Conservation (phyloP, 139 green algal genomes). For the Bryopsis sp. region DNA sequence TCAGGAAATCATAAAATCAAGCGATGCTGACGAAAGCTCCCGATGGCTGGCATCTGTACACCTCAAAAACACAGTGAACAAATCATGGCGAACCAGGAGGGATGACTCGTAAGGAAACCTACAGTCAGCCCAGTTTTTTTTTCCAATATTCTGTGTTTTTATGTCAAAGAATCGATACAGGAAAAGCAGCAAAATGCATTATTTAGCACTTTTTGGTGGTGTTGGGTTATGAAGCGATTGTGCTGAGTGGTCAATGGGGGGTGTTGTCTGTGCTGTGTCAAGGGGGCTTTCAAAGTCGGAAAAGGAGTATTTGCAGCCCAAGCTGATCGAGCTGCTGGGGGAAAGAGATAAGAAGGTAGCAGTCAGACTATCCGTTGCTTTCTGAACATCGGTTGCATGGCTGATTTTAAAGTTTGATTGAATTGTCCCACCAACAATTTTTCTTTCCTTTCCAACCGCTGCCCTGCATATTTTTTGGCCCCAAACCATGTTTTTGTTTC, state of each 20-base stretch:
- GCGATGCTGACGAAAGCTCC: constrained; percentile 53
- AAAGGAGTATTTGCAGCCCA: too few species aligned
- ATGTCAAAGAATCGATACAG: neutral
- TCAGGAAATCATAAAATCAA: constrained; percentile 68
- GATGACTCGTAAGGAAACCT: neutral
- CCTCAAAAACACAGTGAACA: constrained; percentile 82
- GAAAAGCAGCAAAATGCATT: neutral
- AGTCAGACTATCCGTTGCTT: too few species aligned
- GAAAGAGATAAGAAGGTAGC: too few species aligned
- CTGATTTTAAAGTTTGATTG: neutral
- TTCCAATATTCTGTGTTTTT: too few species aligned
- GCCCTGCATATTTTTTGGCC: neutral
- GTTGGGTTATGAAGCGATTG: neutral
- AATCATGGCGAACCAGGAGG: constrained; percentile 47
- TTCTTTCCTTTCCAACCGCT: neutral
- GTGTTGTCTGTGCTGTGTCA: too few species aligned
- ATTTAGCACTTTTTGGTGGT: neutral
- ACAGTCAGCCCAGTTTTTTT: too few species aligned
- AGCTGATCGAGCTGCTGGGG: too few species aligned
- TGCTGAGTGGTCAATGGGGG: too few species aligned
- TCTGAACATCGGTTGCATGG: too few species aligned
- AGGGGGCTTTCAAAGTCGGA: too few species aligned
- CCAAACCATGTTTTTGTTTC: neutral
- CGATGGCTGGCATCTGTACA: constrained; percentile 81
- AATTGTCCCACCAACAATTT: neutral